phyloP scores from a whole-genome alignment of 768 basidiomycete species.

The Galerina marginata region DNA sequence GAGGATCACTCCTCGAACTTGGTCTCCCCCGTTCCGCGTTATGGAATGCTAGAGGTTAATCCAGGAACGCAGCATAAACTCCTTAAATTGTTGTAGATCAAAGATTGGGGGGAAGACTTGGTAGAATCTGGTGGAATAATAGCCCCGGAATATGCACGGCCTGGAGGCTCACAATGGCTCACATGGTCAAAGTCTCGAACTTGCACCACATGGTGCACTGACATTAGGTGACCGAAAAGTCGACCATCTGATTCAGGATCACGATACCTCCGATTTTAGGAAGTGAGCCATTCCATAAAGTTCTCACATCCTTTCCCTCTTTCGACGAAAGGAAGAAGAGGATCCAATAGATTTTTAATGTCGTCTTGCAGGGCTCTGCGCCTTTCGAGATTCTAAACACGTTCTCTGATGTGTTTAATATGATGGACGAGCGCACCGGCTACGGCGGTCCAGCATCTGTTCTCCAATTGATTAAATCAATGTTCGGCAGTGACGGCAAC shows the following conservation, averaged over 20 bases:
- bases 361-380: background rate
- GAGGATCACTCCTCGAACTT: background rate
- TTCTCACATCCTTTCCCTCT: constrained; percentile 2
- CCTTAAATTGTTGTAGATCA: constrained; percentile 21
- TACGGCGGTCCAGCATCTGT: background rate
- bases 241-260: constrained; percentile 8
- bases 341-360: constrained; percentile 1
- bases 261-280: constrained; percentile 8
- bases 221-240: constrained; percentile 5
- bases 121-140: background rate
- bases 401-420: background rate
- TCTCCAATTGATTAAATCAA: too few relatives aligned
- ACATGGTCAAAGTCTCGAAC: constrained; percentile 19
- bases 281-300: background rate
- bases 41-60: background rate
- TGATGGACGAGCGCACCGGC: background rate
- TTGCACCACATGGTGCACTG: constrained; percentile 22
- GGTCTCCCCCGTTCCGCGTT: background rate
- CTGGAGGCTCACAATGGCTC: constrained; percentile 22
- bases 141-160: constrained; percentile 14
- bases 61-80: constrained; percentile 19
- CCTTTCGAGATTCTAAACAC: background rate
- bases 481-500: too few relatives aligned
- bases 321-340: background rate
- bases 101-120: constrained; percentile 15